Percentiles rank a stretch among this genome's conserved stretches.
phyloP scores from a whole-genome alignment of 768 basidiomycete species.

The Kwoniella europaea region DNA sequence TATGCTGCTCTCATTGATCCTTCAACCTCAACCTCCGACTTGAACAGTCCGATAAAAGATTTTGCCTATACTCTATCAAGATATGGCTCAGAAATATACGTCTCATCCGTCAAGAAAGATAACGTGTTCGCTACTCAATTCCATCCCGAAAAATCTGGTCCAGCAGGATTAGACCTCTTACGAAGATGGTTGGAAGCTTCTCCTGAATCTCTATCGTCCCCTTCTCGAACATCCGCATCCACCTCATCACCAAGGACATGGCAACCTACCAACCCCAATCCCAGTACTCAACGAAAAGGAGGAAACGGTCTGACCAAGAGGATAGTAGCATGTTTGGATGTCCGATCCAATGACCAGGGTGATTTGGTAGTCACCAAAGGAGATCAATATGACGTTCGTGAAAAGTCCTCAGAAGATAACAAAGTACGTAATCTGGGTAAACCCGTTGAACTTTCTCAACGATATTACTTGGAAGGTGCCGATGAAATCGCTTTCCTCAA shows the following conservation, averaged over 20 bases:
- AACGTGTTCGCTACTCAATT: conserved; percentile 94
- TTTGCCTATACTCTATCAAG: conserved; percentile 88
- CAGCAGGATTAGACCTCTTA: conserved; percentile 79
- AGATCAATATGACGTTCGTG: conserved; percentile 97
- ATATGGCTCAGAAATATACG: conserved; percentile 91
- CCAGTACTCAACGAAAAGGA: conserved; percentile 41
- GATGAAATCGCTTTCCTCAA: conserved; percentile 98
- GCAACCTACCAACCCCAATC: conserved; percentile 45
- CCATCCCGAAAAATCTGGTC: conserved; percentile 96
- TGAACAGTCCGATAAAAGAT: conserved; percentile 61
- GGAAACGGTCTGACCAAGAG: conserved; percentile 77
- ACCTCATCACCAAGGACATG: conserved; percentile 26
- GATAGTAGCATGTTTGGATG: conserved; percentile 96
- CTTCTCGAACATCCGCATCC: conserved; percentile 14
- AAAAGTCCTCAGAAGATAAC: conserved; percentile 62
- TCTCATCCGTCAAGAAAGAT: conserved; percentile 77
- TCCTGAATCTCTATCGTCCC: conserved; percentile 33
- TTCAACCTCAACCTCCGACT: conserved; percentile 54
- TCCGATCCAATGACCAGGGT: conserved; percentile 91
- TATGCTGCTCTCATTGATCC: conserved; percentile 61
- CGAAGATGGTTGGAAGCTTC: conserved; percentile 72
- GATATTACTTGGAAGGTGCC: conserved; percentile 84
- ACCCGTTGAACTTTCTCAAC: conserved; percentile 85
- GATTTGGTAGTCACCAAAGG: conserved; percentile 99
- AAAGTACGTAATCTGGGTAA: conserved; percentile 93